Base-by-base conservation (phyloP, 768 basidiomycete genomes). In the Grammothele lineata region DNA sequence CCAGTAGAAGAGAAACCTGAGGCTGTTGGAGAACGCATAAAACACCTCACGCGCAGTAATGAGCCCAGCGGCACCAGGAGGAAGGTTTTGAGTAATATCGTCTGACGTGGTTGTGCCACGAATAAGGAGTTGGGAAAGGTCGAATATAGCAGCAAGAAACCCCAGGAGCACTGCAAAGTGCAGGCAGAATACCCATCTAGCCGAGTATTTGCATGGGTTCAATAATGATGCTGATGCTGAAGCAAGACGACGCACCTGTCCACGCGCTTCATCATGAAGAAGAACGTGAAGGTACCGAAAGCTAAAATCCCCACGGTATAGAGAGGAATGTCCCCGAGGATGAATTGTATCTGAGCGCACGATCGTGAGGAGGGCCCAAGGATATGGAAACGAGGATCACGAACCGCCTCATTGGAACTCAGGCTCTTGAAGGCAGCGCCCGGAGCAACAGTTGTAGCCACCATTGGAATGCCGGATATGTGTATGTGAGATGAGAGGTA, bases 1-100 rank as follows among this genome's bases (percentile, higher is more conserved):
- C 87, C 87, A 90, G 51, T 80, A 80, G 57, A 81, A 87, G 14
- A 88, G 58, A 57, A 80, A 80, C 30, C 81, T 74, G 35, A 78
- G 66, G 4, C 80, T 81, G 35, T 75, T 60, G 9, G 85, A 77
- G 18, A 86, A 54, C 10, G 80, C 69, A 48, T 81, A 70, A 40
- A 74, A 66, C 23, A 82, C 66, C 60, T 88, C 87, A 30, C 85
- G 78, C 4, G 75, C 63, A 42, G 68, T 70, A 25, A 77, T 64
- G 30, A 81, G 67, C 12, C 66, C 71, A 7, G 38, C 23, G 33
- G 71, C 62, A 21, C 68, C 48, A 15, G 32, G 12, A 57, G 57
- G 30, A n/a, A n/a, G n/a, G n/a, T n/a, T n/a, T n/a, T n/a, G 61
- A 55, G 19, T 51, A 51, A 11, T 53, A 45, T 10, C 70, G 72